Evolutionary conservation across 306 rosid species (phyloP), one percentile per base, ranked within the genome.

Genomic region (Erythrophleum fordii): DNA sequence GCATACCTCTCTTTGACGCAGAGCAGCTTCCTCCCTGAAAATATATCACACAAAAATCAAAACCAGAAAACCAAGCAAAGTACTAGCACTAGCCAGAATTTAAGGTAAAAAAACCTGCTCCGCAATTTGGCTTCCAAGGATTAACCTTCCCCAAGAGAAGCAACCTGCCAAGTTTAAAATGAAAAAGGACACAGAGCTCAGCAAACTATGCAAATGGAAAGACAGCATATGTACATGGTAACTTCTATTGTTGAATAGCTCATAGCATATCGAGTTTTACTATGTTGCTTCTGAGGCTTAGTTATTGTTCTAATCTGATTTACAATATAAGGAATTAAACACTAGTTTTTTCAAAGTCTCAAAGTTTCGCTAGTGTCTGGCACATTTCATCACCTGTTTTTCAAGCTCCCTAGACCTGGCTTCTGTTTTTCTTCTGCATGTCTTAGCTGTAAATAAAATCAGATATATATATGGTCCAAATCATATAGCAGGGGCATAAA

Each of bases 351-450:
- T 48, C 26, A 44, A 31, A 52, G 26, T 55, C 44, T 46, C 69
- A 14, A 59, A 58, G 14, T 69, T 46, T 31, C 2, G 35, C 35
- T 60, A 70, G 73, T 56, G 51, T 75, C 39, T 41, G 45, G 70
- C 31, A 64, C 44, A 44, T 13, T 31, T 31, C 35, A 31, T 80
- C 44, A 94, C 97, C 94, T 94, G 97, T 82, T 89, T 91, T 86
- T 92, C 97, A n/a, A n/a, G n/a, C n/a, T n/a, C n/a, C n/a, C n/a
- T n/a, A n/a, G n/a, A 44, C 88, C 97, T 88, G 75, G 93, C 92
- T 83, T 94, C 98, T 42, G 91, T 93, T 80, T 92, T 76, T 92
- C 93, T 85, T 94, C 97, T 11, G 93, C 92, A 68, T 11, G 51
- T 70, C 88, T 91, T 75, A 92, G 92, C 98, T 94, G 95, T 66